Evolutionary conservation across 2,329 filamentous ascomycete genomes (phyloP), one percentile per base, ranked within the genome.

Genomic region (Penicillium sp.): DNA sequence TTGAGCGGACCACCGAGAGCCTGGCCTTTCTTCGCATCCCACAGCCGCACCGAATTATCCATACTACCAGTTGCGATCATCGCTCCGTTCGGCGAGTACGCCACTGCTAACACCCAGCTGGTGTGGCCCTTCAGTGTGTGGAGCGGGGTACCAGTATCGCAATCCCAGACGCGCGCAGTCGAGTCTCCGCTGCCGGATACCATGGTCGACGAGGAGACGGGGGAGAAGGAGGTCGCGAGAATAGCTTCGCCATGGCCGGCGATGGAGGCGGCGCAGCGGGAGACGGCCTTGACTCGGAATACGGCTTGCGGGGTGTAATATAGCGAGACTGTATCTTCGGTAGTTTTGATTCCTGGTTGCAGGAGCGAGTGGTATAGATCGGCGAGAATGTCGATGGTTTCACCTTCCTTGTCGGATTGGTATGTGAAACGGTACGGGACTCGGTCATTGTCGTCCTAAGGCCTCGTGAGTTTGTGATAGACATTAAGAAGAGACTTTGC

Each of bases 181-280:
- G 88, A 88, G 67, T 99, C 94, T 40, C 94, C 94, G 55, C 88
- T 91, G 0, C 93, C 94, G 1, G 90, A 96, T 0, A 91, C 92
- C 71, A 97, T 82, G 52, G 87, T 82, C 9, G 85, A 85, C 21
- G 89, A 93, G 6, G 83, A 85, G 30, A 83, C 82, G 0, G 93
- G 93, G 0, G 89, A 94, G 72, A 97, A 97, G 32, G 92, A 86
- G 2, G 89, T 87, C 24, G 89, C 84, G 18, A 97, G 79, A 61
- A 97, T 97, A 3, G 92, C 87, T 70, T 96, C 89, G 32, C 91
- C 92, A 72, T 99, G 94, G 10, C 94, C 94, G 3, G 88, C 86
- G 59, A 97, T 95, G 47, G 86, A 86, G 54, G 92, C 89, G 6
- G 92, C 89, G 76, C 94, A 93, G 71, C 94, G 84, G 42, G 92